These are phyloP conservation scores for Nemania sp. DNA, from an alignment of 2,329 filamentous ascomycete genomes.

Conservation along the genomic window DNA sequence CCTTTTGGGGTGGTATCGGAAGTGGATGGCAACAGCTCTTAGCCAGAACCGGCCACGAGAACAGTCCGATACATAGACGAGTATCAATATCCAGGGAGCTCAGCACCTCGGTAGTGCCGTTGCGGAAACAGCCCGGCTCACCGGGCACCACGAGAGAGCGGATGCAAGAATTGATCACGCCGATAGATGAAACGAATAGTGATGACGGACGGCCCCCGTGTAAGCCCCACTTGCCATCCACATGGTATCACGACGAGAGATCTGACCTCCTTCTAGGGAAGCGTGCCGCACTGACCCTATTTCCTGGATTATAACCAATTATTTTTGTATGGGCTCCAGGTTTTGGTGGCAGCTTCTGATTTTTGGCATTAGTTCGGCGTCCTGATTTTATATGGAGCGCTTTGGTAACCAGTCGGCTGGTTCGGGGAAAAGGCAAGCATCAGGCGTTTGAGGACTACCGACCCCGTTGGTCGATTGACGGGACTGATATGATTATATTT, in stretches of 20 bases:
- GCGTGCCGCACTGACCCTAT: constrained; percentile 49
- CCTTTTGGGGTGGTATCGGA: constrained; percentile 46
- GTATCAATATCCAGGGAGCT: constrained; percentile 26
- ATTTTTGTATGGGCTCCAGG: constrained; percentile 5
- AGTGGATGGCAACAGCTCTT: constrained; percentile 32
- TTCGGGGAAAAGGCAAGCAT: constrained; percentile 18
- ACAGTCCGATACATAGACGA: constrained; percentile 27
- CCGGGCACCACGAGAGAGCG: constrained; percentile 30
- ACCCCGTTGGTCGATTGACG: not conserved
- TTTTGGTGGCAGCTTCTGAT: constrained; percentile 3
- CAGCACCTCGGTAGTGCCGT: constrained; percentile 27
- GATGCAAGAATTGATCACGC: constrained; percentile 37
- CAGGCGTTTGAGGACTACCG: constrained; percentile 18
- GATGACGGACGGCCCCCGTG: constrained; percentile 41
- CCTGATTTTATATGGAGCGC: constrained; percentile 14
- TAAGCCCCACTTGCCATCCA: constrained; percentile 23
- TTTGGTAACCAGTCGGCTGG: not conserved
- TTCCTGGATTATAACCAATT: constrained; percentile 41
- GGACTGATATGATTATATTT: constrained; percentile 7
- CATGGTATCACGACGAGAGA: not conserved
- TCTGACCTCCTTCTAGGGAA: constrained; percentile 45
- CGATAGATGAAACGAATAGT: constrained; percentile 39
- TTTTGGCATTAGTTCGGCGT: constrained; percentile 43
- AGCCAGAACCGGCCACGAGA: constrained; percentile 31
- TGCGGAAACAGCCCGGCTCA: constrained; percentile 30